A percentile compares a stretch with the other conserved stretches of the same genome.
These are phyloP conservation scores for Limnanthes douglasii DNA, from an alignment of 345 rosid species.

Conservation along the genomic window DNA sequence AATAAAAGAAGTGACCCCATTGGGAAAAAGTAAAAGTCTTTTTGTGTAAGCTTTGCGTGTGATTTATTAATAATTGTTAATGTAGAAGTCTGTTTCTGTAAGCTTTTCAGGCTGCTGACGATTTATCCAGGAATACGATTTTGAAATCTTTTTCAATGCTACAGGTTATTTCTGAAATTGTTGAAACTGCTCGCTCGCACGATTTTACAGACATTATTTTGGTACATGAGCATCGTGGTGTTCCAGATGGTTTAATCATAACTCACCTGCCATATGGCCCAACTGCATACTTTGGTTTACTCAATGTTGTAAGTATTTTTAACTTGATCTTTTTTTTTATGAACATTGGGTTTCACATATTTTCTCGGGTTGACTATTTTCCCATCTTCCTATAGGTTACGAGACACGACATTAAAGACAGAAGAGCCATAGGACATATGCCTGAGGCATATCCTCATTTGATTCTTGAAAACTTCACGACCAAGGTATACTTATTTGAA, in stretches of 20 bases:
- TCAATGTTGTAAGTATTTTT: slow-evolving; percentile 62
- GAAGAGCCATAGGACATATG: slow-evolving; percentile 64
- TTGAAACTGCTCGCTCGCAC: slow-evolving; percentile 74
- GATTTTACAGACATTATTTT: slow-evolving; percentile 85
- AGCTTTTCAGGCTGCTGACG: not conserved
- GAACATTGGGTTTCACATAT: slow-evolving; percentile 1
- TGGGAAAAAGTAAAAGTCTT: too few species aligned
- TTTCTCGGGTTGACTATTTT: slow-evolving; percentile 2
- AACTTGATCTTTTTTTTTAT: not conserved
- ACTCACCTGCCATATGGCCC: slow-evolving; percentile 95
- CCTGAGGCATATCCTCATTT: slow-evolving; percentile 90
- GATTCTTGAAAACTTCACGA: slow-evolving; percentile 64
- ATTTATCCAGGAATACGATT: not conserved
- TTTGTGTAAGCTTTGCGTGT: too few species aligned
- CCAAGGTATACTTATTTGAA: slow-evolving; percentile 35
- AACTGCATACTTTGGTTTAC: slow-evolving; percentile 80
- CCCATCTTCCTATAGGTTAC: slow-evolving; percentile 41
- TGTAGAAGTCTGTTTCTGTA: slow-evolving; percentile 40
- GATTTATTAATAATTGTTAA: slow-evolving; percentile 81
- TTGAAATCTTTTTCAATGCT: slow-evolving; percentile 3
- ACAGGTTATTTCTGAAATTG: slow-evolving; percentile 84
- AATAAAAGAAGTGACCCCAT: too few species aligned
- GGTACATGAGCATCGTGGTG: slow-evolving; percentile 86
- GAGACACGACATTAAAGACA: slow-evolving; percentile 78
- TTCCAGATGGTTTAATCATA: slow-evolving; percentile 69